Evolutionary conservation across 2,329 filamentous ascomycete species (phyloP).

Genomic region (Fusarium longipes): DNA sequence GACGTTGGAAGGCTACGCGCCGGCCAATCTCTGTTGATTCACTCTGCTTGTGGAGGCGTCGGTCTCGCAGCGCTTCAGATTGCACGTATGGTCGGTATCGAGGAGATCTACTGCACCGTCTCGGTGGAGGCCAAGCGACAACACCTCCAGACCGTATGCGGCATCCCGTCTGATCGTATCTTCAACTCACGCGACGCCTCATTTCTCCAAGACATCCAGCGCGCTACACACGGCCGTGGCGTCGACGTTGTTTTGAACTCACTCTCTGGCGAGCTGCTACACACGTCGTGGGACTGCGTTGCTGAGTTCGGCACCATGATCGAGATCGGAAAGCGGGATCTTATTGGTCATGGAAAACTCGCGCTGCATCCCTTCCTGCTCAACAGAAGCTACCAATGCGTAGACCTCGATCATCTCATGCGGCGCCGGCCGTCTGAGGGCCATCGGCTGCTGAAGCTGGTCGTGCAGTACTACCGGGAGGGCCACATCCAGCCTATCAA

Average conservation of each 20-base stretch:
- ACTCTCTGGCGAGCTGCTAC: not conserved
- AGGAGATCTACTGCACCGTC: conserved; percentile 12
- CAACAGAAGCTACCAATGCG: conserved; percentile 1
- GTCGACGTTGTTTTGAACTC: conserved; percentile 9
- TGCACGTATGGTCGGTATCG: conserved; percentile 1
- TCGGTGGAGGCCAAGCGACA: conserved; percentile 2
- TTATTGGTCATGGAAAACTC: not conserved
- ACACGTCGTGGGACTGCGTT: conserved; percentile 8
- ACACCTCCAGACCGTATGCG: not conserved
- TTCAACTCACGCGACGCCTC: conserved; percentile 1
- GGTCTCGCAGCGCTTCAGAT: conserved; percentile 49
- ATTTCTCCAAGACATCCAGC: not conserved
- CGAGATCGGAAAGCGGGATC: conserved; percentile 5
- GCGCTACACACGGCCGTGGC: conserved; percentile 1
- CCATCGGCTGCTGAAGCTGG: conserved; percentile 2
- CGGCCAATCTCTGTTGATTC: conserved; percentile 48
- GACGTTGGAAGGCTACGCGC: conserved; percentile 20
- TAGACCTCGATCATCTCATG: conserved; percentile 5
- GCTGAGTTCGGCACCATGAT: conserved; percentile 15
- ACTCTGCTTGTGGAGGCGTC: conserved; percentile 48
- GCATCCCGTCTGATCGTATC: conserved; percentile 6
- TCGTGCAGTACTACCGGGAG: not conserved
- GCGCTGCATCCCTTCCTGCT: not conserved
- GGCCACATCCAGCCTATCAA: conserved; percentile 11
- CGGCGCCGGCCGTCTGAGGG: conserved; percentile 1